Conservation (phyloP, 1,139 yeast genomes). For the Yarrowia galli region DNA sequence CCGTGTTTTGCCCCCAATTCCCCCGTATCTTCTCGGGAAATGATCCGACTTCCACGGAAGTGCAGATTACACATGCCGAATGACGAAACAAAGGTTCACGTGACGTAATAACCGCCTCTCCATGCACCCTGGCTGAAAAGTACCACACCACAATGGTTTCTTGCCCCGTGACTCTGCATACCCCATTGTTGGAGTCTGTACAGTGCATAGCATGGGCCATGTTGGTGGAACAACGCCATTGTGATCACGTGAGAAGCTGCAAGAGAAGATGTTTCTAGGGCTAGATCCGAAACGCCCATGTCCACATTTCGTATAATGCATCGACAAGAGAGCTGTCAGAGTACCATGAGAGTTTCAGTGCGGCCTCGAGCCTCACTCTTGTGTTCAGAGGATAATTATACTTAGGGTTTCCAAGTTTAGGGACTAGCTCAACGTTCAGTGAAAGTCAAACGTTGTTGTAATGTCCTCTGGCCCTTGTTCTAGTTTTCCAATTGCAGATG, state of each 20-base stretch:
- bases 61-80: slow-evolving; percentile 7
- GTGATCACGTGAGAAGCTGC: slow-evolving; percentile 10
- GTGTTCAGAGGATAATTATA: background rate
- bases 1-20: background rate
- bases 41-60: slow-evolving; percentile 22
- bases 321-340: background rate
- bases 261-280: background rate
- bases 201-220: slow-evolving; percentile 20
- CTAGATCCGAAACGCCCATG: slow-evolving; percentile 15
- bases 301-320: slow-evolving; percentile 4
- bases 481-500: slow-evolving; percentile 15
- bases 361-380: slow-evolving; percentile 6
- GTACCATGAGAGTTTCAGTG: background rate
- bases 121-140: background rate
- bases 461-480: background rate
- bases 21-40: background rate
- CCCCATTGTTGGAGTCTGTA: slow-evolving; percentile 11
- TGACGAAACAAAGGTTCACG: slow-evolving; percentile 10
- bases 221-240: slow-evolving; percentile 1
- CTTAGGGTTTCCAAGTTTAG: slow-evolving; percentile 11
- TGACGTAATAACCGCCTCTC: background rate
- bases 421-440: slow-evolving; percentile 24
- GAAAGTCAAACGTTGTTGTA: background rate
- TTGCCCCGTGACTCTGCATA: background rate
- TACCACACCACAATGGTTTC: slow-evolving; percentile 12